Percentiles rank a stretch among this genome's conserved stretches.
Evolutionary conservation across 2,329 filamentous ascomycete species (phyloP).

Genomic region (Trichoderma sp.): DNA sequence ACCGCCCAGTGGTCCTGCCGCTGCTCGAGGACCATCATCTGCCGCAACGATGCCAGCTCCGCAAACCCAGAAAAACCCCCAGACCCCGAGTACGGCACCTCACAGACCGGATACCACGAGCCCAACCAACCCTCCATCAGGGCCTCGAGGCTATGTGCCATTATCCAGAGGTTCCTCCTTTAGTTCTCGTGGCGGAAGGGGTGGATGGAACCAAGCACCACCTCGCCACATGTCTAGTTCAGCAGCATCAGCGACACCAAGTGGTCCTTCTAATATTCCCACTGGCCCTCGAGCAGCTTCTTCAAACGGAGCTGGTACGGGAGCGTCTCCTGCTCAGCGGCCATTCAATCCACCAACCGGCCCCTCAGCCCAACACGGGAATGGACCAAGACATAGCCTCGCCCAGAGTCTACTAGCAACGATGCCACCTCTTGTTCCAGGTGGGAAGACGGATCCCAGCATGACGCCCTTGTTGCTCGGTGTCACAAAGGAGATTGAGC

Average conservation of each 20-base stretch:
- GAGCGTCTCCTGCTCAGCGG: conserved; percentile 41
- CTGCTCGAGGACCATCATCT: conserved; percentile 38
- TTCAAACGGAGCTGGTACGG: conserved; percentile 34
- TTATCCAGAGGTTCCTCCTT: conserved; percentile 44
- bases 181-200: conserved; percentile 39
- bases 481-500: conserved; percentile 52
- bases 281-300: conserved; percentile 45
- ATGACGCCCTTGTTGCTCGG: conserved; percentile 44
- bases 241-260: conserved; percentile 40
- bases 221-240: conserved; percentile 35
- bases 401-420: conserved; percentile 52
- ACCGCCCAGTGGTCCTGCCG: conserved; percentile 45
- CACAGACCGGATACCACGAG: conserved; percentile 42
- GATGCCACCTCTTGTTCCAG: conserved; percentile 51
- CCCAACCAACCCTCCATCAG: conserved; percentile 51
- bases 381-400: conserved; percentile 42
- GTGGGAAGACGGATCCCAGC: conserved; percentile 52
- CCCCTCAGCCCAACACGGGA: conserved; percentile 42
- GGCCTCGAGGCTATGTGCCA: conserved; percentile 53
- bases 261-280: conserved; percentile 43
- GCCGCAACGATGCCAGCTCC: conserved; percentile 37
- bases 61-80: conserved; percentile 35
- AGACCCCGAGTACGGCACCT: conserved; percentile 33
- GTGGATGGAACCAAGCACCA: conserved; percentile 41
- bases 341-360: conserved; percentile 59